Percentiles rank a stretch among this genome's conserved stretches.
Evolutionary conservation across 192 early-diverging fungal species (phyloP).

Genomic region (Rhizophagus prolifer): DNA sequence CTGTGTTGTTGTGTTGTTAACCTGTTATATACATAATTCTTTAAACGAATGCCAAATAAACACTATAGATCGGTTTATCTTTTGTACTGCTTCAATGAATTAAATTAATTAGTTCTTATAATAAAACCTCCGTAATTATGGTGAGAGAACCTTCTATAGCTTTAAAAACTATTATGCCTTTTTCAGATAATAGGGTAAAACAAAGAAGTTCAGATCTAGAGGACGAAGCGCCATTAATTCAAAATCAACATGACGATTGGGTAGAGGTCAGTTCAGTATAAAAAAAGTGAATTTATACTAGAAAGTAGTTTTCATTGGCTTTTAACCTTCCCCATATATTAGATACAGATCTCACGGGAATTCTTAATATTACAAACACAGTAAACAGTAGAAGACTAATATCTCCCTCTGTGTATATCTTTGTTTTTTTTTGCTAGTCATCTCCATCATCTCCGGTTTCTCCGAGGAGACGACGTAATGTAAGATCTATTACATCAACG

Average conservation of each 20-base stretch:
- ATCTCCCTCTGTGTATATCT: background rate
- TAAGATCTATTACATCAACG: background rate
- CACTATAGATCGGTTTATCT: background rate
- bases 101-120: background rate
- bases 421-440: background rate
- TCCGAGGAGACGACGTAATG: background rate
- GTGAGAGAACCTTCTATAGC: slow-evolving; percentile 26
- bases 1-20: too few relatives aligned
- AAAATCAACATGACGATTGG: slow-evolving; percentile 20
- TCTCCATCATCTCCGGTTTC: background rate
- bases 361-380: background rate
- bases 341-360: background rate
- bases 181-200: slow-evolving; percentile 21
- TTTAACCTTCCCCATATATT: background rate
- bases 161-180: slow-evolving; percentile 29
- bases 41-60: too few relatives aligned
- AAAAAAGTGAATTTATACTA: background rate
- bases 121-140: slow-evolving; percentile 7
- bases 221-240: slow-evolving; percentile 26
- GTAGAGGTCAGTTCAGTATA: slow-evolving; percentile 1
- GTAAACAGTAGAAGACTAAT: background rate
- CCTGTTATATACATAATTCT: too few relatives aligned
- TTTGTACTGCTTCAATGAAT: background rate
- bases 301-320: background rate
- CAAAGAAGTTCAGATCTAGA: slow-evolving; percentile 22